phyloP scores from a whole-genome alignment of 495 filamentous ascomycete genomes.

The Echria macrotheca region DNA sequence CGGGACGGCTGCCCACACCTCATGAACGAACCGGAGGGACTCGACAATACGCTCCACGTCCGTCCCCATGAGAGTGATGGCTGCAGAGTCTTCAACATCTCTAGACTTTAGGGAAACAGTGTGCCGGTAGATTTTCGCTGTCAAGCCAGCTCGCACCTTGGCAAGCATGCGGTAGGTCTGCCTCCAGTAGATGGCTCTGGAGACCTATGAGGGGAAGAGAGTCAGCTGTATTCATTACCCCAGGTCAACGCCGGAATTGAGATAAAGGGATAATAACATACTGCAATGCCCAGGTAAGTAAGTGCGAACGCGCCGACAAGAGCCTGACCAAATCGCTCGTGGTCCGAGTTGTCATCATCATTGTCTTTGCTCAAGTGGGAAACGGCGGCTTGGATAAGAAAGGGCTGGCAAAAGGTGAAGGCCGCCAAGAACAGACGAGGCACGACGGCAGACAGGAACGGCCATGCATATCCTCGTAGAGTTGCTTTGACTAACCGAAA shows the following conservation, averaged over 20 bases:
- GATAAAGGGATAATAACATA: constrained; percentile 11
- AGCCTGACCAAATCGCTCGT: no score
- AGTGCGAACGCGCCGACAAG: constrained; percentile 51
- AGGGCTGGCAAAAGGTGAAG: constrained; percentile 8
- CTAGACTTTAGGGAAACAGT: constrained; percentile 39
- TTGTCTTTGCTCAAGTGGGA: constrained; percentile 8
- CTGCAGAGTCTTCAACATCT: constrained; percentile 43
- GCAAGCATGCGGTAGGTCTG: constrained; percentile 39
- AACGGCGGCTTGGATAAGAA: constrained; percentile 3
- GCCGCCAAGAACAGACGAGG: background rate
- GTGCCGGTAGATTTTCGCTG: constrained; percentile 49
- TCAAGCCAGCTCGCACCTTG: constrained; percentile 50
- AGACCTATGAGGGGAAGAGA: constrained; percentile 7
- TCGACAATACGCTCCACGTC: constrained; percentile 29
- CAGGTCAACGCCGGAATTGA: background rate
- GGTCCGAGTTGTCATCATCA: no score
- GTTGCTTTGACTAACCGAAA: constrained; percentile 6
- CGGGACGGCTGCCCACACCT: constrained; percentile 40
- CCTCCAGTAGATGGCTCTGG: constrained; percentile 38
- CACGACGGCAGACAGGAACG: constrained; percentile 5
- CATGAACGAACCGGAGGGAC: constrained; percentile 18
- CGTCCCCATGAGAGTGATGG: constrained; percentile 56
- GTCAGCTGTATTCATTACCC: no score
- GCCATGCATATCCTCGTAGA: constrained; percentile 4
- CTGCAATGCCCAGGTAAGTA: constrained; percentile 52